phyloP scores from a whole-genome alignment of 371 early-diverging fungal species.

The Parasitella parasitica region DNA sequence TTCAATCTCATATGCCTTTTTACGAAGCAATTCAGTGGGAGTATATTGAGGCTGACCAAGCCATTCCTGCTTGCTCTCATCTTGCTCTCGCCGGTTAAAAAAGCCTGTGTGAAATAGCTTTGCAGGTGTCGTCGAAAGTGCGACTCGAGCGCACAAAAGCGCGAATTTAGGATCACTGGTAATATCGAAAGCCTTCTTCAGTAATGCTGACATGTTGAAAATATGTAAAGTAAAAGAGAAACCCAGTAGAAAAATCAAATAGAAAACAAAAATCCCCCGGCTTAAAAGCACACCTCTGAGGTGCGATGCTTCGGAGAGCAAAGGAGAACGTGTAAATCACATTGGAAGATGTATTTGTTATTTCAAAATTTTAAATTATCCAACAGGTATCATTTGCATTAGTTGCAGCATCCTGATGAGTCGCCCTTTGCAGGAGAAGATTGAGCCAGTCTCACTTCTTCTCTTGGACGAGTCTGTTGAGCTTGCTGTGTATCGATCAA shows the following conservation, averaged over 20 bases:
- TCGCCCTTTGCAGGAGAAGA: constrained; percentile 25
- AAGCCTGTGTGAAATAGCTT: neutral
- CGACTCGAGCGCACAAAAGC: neutral
- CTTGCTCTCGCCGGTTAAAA: neutral
- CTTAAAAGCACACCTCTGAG: neutral
- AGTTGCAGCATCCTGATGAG: too few species aligned
- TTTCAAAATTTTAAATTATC: too few species aligned
- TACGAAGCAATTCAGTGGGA: constrained; percentile 9
- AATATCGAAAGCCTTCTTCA: neutral
- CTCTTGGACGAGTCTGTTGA: constrained; percentile 48
- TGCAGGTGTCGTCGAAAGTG: neutral
- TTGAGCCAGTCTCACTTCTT: constrained; percentile 45
- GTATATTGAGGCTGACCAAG: neutral
- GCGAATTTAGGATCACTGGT: neutral
- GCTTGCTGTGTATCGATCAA: constrained; percentile 54
- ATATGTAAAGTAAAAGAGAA: neutral
- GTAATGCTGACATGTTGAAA: neutral
- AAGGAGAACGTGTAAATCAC: too few species aligned
- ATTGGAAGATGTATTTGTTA: too few species aligned
- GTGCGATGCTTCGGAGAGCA: too few species aligned
- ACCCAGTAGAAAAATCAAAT: neutral
- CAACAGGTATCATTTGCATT: too few species aligned
- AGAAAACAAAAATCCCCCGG: neutral
- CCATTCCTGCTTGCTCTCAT: neutral
- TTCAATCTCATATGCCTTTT: constrained; percentile 1